Evolutionary conservation across 257 asterid genomes (phyloP).

Genomic region (Buddleja alternifolia): DNA sequence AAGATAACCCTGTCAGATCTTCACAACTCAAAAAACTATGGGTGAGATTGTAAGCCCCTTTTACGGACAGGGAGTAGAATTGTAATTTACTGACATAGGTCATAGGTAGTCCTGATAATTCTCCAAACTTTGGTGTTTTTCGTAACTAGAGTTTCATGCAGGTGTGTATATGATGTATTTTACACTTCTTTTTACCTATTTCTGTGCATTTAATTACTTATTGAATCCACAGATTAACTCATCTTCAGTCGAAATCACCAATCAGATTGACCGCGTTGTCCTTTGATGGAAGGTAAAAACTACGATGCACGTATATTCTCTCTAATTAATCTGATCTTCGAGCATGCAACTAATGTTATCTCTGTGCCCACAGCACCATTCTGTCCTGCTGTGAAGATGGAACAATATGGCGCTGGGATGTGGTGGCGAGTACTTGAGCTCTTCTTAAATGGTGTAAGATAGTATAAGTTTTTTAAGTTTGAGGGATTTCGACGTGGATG

Average conservation of each 20-base stretch:
- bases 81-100: too few species aligned
- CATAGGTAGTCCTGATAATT: too few species aligned
- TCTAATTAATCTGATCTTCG: background rate
- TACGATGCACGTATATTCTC: background rate
- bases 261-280: constrained; percentile 95
- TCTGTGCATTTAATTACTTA: constrained; percentile 4
- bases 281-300: constrained; percentile 82
- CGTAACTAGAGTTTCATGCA: too few species aligned
- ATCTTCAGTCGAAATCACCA: constrained; percentile 82
- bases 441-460: background rate
- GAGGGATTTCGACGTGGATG: too few species aligned
- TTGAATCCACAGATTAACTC: constrained; percentile 63
- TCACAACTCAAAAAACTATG: too few species aligned
- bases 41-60: too few species aligned
- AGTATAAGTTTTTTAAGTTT: background rate
- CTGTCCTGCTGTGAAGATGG: constrained; percentile 98
- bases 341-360: constrained; percentile 14
- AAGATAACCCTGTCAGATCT: too few species aligned
- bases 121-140: too few species aligned
- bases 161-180: background rate
- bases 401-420: constrained; percentile 99
- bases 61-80: too few species aligned
- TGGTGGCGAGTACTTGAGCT: constrained; percentile 64
- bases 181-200: background rate
- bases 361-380: constrained; percentile 65